Base-by-base conservation (phyloP, 345 rosid genomes). In the Citrus medica region DNA sequence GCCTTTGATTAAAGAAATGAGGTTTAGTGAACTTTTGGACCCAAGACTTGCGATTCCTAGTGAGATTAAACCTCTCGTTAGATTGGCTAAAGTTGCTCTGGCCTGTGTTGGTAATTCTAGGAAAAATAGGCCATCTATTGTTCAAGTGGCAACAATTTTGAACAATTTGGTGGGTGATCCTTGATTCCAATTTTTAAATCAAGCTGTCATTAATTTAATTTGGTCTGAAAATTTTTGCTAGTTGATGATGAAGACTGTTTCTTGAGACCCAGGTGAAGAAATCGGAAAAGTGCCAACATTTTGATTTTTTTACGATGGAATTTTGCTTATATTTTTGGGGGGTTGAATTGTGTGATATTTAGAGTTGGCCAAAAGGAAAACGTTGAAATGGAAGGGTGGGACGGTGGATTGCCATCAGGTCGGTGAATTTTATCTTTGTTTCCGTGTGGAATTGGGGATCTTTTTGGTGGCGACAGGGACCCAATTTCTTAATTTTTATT, bases 61-160 rank as follows among this genome's bases (percentile, higher is more conserved):
- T 30, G 90, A 93, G 55, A 19, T 78, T 40, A 90, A 83, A 48
- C 77, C 89, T 73, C 73, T 93, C 68, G 85, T 84, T 17, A 89
- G 98, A 83, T 67, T 93, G 76, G 94, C 90, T 1, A 93, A 89
- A 46, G 98, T 95, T 62, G 97, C 98, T 73, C 80, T 82, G n/a
- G 93, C 95, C 62, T 95, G 98, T 74, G 95, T 90, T 14, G 85
- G 87, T 13, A 95, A 95, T 72, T 88, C 91, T 24, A 91, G 93
- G 83, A 89, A 85, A 76, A 88, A 77, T 21, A 85, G 94, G 66
- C 98, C 98, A 62, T 82, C 88, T 4, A 86, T 90, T 48, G 82
- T 81, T 55, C 88, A 95, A 75, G 86, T 90, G 3, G 87, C 90
- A 17, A 75, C 92, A 33, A 95, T 95, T 84, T 84, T 95, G 87